Evolutionary conservation across 2,329 filamentous ascomycete species (phyloP).

Genomic region (Orbilia blumenaviensis): DNA sequence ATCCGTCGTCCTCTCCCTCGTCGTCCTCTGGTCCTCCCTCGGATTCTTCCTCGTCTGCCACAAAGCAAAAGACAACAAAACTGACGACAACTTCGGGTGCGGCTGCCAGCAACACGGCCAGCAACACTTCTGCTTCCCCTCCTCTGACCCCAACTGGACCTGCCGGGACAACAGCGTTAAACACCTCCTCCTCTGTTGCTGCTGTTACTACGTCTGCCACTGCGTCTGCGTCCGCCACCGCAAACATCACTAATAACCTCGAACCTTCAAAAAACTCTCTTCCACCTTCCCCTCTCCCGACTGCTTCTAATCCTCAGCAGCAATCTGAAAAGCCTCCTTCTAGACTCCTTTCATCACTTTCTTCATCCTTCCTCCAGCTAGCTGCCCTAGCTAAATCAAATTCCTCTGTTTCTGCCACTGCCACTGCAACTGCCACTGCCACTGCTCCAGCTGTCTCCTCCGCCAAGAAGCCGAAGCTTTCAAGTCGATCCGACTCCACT

Average conservation of each 20-base stretch:
- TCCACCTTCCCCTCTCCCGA: conserved; percentile 20
- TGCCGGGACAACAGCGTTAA: too few relatives aligned
- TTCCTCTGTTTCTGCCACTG: conserved; percentile 10
- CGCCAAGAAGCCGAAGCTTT: conserved; percentile 41
- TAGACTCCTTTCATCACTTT: conserved; percentile 38
- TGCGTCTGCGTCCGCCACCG: conserved; percentile 28
- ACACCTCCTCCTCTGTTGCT: too few relatives aligned
- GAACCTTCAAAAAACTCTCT: conserved; percentile 39
- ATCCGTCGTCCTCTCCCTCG: neutral
- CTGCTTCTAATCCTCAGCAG: neutral
- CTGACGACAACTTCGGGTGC: conserved; percentile 27
- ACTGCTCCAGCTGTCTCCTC: conserved; percentile 10
- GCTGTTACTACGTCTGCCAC: neutral
- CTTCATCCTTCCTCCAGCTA: conserved; percentile 45
- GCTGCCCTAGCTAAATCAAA: conserved; percentile 22
- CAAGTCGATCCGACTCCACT: conserved; percentile 39
- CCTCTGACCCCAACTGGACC: conserved; percentile 53
- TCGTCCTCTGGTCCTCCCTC: neutral
- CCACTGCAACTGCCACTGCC: neutral
- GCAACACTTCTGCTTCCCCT: conserved; percentile 45
- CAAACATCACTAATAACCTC: conserved; percentile 26
- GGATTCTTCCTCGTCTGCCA: conserved; percentile 6
- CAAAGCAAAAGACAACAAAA: conserved; percentile 24
- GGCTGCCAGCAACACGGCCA: conserved; percentile 27
- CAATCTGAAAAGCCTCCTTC: conserved; percentile 26